Evolutionary conservation across 805 yeast species (phyloP), one percentile per base, ranked within the genome.

Genomic region (Barnettozyma botsteinii): DNA sequence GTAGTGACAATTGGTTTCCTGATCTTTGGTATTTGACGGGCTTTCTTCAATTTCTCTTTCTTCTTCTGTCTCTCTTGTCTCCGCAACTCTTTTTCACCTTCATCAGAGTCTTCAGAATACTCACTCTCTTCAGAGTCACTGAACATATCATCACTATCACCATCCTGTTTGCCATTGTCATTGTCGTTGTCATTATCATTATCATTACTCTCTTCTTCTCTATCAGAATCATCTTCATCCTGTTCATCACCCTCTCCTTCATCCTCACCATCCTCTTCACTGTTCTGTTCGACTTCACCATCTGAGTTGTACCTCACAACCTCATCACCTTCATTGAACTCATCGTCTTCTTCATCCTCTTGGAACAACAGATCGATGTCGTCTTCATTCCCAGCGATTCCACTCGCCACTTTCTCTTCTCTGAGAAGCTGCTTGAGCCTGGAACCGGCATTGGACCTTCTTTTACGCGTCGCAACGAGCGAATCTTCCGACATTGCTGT

Each of bases 401-500:
- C 56, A 7, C 59, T 65, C 2, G 60, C 49, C 8, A 64, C 56
- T 34, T 76, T 81, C 47, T 76, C 95, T 22, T 85, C 71, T 43
- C 79, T 83, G 15, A 93, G 65, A 44, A 93, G 70, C 41, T 78
- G 77, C 52, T 77, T 76, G 57, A 93, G 67, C 40, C 93, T 70
- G 38, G 85, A 82, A 13, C 98, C 98, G 2, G 98, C 98, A 63
- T 91, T 93, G 32, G 87, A 61, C 40, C 98, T 76, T 48, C 86
- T 70, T 45, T 77, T 65, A 46, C 97, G 73, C 4, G 95, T 81
- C 17, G 84, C 77, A 50, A 83, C 82, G 41, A 87, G 69, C 51
- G 76, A 71, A 33, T 79, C 82, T 27, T 31, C 34, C 31, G 20
- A 3, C 23, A 18, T 30, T 29, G 17, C n/a, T n/a, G n/a, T n/a